Evolutionary conservation across 192 early-diverging fungal genomes (phyloP), one percentile per base, ranked within the genome.

Genomic region (Linderina pennispora): DNA sequence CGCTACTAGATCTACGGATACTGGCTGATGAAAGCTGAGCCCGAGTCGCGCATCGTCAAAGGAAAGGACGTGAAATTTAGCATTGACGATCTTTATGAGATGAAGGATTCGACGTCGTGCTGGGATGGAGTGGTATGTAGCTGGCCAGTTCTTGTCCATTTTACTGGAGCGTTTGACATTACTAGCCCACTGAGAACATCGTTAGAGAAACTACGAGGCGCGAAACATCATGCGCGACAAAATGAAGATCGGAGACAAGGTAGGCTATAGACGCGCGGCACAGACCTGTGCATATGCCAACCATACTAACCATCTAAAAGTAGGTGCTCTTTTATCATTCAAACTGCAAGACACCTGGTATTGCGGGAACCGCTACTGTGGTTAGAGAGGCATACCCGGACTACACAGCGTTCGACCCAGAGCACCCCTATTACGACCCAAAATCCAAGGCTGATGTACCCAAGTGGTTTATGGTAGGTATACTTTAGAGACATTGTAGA

Each of bases 21-120:
- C 56, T 91, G 83, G 82, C 60, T 91, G n/a, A 85, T 91, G 77
- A 91, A 91, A 44, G 81, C 84, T 11, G 89, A 89, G 51, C 85
- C 86, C 4, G 82, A 91, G 22, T 71, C 82, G 2, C 72, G 85
- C 17, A 36, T 88, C 15, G 80, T 76, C 23, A 81, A 80, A 22
- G 81, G 73, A 2, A 59, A 55, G 11, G 85, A 87, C 50, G 82
- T 85, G 11, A 80, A 76, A 36, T 88, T 84, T 39, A 71, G 77
- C 39, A 87, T 91, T 32, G 82, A 87, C 47, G 84, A 86, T 51
- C 45, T 91, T 37, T 45, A 48, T 17, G 39, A 35, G 4, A 77
- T 75, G 67, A 20, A 54, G 19, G 35, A 67, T 36, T 45, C 59
- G 3, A 77, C 60, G 0, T 80, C 80, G n/a, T 65, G 50, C 0